Conservation (phyloP, 1,284 basidiomycete species). For the Boletellus deceptivus region DNA sequence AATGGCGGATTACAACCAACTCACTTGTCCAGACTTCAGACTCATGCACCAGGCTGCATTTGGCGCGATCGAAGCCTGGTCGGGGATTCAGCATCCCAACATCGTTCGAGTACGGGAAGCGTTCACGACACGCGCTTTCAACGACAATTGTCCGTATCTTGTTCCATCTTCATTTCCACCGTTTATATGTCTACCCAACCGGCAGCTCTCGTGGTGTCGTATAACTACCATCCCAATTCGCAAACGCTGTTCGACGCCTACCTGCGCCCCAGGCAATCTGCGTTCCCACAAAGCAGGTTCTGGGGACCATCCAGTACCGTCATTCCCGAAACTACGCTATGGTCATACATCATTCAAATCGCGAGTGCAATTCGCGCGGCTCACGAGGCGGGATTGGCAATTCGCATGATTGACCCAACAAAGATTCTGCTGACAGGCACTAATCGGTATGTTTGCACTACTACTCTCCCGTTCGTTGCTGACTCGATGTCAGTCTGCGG, state of each 20-base stretch:
- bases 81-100: constrained; percentile 81
- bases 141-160: constrained; percentile 77
- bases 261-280: constrained; percentile 49
- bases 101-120: constrained; percentile 89
- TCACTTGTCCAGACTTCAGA: constrained; percentile 66
- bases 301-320: constrained; percentile 41
- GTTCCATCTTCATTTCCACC: constrained; percentile 1
- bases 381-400: constrained; percentile 81
- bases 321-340: constrained; percentile 79
- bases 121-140: constrained; percentile 93
- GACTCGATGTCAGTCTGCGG: constrained; percentile 53
- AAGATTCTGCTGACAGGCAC: constrained; percentile 89
- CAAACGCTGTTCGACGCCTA: constrained; percentile 78
- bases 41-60: constrained; percentile 84
- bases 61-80: constrained; percentile 84
- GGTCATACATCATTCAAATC: constrained; percentile 94
- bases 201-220: constrained; percentile 88
- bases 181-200: constrained; percentile 9
- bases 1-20: background rate
- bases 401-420: constrained; percentile 82
- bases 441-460: constrained; percentile 61
- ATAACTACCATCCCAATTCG: constrained; percentile 87
- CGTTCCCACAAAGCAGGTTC: constrained; percentile 44
- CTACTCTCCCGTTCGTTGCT: background rate
- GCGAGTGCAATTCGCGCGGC: constrained; percentile 84